A percentile compares a stretch with the other conserved stretches of the same genome.
These are phyloP conservation scores for Aspergillus tubingensis DNA, from an alignment of 2,329 filamentous ascomycete species.

Conservation along the genomic window DNA sequence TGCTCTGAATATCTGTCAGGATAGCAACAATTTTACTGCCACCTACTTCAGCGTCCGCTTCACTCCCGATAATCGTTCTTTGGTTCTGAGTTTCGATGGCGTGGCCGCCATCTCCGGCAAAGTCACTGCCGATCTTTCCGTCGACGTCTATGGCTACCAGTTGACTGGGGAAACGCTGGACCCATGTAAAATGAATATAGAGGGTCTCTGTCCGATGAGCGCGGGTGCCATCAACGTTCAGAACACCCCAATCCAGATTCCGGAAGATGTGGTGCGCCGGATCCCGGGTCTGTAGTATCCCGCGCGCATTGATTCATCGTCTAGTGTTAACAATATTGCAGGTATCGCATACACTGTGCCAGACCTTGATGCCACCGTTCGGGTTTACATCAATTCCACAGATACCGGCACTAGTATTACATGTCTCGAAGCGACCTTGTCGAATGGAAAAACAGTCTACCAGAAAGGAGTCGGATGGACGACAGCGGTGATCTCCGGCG, in stretches of 20 bases:
- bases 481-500: conserved; percentile 80
- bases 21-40: conserved; percentile 80
- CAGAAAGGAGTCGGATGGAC: conserved; percentile 85
- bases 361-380: conserved; percentile 83
- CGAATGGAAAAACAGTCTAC: conserved; percentile 89
- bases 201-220: conserved; percentile 12
- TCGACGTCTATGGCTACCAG: conserved; percentile 12
- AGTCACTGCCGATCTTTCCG: conserved; percentile 71
- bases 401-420: conserved; percentile 67
- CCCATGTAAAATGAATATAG: conserved; percentile 7
- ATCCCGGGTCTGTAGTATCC: neutral
- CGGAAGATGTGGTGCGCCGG: conserved; percentile 1
- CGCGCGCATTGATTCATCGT: neutral
- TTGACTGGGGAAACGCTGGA: neutral
- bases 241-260: neutral
- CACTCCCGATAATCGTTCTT: conserved; percentile 64
- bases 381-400: conserved; percentile 74
- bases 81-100: conserved; percentile 73
- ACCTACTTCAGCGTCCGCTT: conserved; percentile 80
- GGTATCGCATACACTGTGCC: conserved; percentile 84
- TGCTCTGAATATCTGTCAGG: conserved; percentile 81
- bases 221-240: conserved; percentile 4
- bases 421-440: conserved; percentile 82
- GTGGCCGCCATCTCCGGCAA: conserved; percentile 81
- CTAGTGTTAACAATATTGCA: conserved; percentile 23